Evolutionary conservation across 768 basidiomycete species (phyloP), one percentile per base, ranked within the genome.

Genomic region (Termitomyces sp.): DNA sequence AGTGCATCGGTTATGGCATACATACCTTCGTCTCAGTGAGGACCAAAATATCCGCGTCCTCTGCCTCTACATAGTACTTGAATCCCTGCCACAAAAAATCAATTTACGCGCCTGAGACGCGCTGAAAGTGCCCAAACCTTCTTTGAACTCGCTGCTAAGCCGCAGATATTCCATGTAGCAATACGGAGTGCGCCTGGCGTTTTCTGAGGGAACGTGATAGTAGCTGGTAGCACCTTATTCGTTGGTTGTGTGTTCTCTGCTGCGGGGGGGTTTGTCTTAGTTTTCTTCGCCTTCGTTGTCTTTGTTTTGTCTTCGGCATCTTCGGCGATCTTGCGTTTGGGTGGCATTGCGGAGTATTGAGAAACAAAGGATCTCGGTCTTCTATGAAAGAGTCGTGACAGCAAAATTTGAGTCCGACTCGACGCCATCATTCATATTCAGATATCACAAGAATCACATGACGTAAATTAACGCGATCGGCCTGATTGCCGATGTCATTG

Each of bases 21-120:
- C 90, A 25, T 40, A 83, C 90, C 78, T 94, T 95, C 10, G 91
- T 94, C 73, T 95, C 93, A 0, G 89, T 91, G 42, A 95, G 73
- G 16, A 94, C 79, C 23, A 94, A 75, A 27, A 95, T 76, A 65
- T 95, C 93, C 0, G 93, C 83, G 65, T 94, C 85, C 63, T 95
- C 93, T 1, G 91, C 91, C 61, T 90, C 85, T 32, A 94, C 76
- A 65, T 95, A 95, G 64, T 74, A 67, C 63, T 84, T 86, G 72
- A 95, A 92, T 0, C 92, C 92, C 86, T 89, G 60, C 12, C 39
- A 21, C 45, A 12, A 34, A n/a, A 49, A 59, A 11, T 34, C 16
- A 28, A 4, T 27, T 19, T 3, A 28, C 43, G 37, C 34, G 19
- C 25, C 44, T 48, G 46, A 54, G 14, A 19, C 28, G 43, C 47